Conservation (phyloP, 2,329 filamentous ascomycete species). For the Trichoderma oligosporum region DNA sequence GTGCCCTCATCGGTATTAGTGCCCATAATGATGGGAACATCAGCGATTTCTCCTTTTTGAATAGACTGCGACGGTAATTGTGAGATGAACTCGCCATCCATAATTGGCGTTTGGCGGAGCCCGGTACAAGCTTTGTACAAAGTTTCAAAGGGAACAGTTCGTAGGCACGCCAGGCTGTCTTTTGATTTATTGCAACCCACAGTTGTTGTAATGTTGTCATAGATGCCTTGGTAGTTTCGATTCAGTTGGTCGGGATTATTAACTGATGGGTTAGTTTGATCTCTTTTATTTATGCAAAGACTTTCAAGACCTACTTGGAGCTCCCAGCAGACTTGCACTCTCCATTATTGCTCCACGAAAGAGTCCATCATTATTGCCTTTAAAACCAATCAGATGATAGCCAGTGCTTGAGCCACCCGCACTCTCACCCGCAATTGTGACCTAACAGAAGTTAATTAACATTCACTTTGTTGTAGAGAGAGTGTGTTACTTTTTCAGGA, state of each 20-base stretch:
- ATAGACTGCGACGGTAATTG: conserved; percentile 1
- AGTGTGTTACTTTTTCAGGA: conserved; percentile 2
- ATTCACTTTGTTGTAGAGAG: neutral
- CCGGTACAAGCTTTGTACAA: neutral
- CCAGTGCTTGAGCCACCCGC: conserved; percentile 1
- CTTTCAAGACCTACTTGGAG: neutral
- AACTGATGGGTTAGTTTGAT: neutral
- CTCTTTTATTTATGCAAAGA: neutral
- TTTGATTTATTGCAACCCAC: neutral
- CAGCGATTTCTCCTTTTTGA: conserved; percentile 4
- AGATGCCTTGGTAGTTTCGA: conserved; percentile 1
- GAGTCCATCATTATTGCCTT: neutral
- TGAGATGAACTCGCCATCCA: conserved; percentile 8
- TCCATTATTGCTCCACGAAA: conserved; percentile 5
- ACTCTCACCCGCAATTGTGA: neutral
- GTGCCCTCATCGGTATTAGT: conserved; percentile 2
- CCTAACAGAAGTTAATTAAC: neutral
- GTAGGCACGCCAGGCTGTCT: neutral
- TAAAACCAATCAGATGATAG: conserved; percentile 3
- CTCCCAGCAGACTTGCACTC: neutral
- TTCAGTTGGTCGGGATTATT: neutral
- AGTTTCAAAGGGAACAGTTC: neutral
- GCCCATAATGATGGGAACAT: neutral
- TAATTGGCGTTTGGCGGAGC: neutral
- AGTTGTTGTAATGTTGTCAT: conserved; percentile 5